These are phyloP conservation scores for Blakeslea trispora DNA, from an alignment of 371 early-diverging fungal species.

Conservation along the genomic window DNA sequence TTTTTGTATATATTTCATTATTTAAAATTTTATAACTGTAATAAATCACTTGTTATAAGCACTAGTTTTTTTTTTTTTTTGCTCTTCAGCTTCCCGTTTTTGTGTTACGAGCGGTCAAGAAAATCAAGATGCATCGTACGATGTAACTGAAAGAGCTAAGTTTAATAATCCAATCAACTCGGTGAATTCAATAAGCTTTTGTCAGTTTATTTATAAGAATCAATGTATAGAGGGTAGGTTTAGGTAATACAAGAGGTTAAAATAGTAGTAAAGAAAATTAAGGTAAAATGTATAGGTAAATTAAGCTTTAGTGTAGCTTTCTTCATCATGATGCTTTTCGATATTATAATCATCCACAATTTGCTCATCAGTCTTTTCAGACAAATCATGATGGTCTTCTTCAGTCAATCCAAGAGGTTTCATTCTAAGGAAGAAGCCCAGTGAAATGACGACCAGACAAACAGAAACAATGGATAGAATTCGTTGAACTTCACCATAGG, in stretches of 20 bases:
- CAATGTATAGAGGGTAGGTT: no score
- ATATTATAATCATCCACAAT: constrained; percentile 6
- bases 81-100: no score
- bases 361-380: constrained; percentile 2
- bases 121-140: no score
- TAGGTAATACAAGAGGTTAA: no score
- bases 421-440: constrained; percentile 37
- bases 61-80: no score
- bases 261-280: not conserved
- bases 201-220: no score
- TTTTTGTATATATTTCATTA: constrained; percentile 1
- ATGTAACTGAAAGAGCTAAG: no score
- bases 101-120: no score
- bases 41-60: no score
- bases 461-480: constrained; percentile 34
- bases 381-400: constrained; percentile 10
- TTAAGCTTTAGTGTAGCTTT: not conserved
- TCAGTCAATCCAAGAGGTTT: constrained; percentile 31
- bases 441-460: constrained; percentile 29
- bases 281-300: not conserved
- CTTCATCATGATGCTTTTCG: not conserved
- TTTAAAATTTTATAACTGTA: no score
- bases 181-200: no score
- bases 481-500: constrained; percentile 38
- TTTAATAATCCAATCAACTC: not conserved